phyloP scores from a whole-genome alignment of 768 basidiomycete species.

The Terana coerulea region DNA sequence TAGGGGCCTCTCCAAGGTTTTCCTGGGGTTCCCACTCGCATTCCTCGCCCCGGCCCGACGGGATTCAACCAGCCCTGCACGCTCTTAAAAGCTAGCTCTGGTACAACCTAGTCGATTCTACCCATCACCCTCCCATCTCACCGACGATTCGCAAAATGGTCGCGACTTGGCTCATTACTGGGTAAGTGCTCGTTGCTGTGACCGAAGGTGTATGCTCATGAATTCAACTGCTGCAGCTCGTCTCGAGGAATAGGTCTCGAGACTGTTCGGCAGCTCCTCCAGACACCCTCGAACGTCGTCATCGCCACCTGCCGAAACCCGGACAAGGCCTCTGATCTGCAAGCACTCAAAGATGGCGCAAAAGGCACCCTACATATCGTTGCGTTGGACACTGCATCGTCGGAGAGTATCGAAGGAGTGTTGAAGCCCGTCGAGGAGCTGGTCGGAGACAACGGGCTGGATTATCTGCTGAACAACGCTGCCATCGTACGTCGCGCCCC shows the following conservation, averaged over 20 bases:
- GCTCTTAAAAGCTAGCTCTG: no score
- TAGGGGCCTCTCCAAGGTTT: no score
- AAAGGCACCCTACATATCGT: slow-evolving; percentile 31
- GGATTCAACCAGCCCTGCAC: no score
- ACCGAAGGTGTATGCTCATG: background rate
- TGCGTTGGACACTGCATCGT: slow-evolving; percentile 28
- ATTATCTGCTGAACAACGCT: slow-evolving; percentile 39
- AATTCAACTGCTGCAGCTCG: slow-evolving; percentile 16
- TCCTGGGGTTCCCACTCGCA: no score
- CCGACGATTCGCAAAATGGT: no score
- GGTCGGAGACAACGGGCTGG: slow-evolving; percentile 28
- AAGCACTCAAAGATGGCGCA: slow-evolving; percentile 20
- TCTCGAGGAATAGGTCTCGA: slow-evolving; percentile 31
- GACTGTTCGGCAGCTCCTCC: slow-evolving; percentile 22
- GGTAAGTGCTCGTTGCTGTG: slow-evolving; percentile 11
- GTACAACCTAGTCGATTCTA: no score
- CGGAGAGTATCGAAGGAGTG: slow-evolving; percentile 25
- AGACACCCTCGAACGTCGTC: slow-evolving; percentile 21
- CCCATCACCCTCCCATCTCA: no score
- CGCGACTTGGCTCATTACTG: slow-evolving; percentile 24
- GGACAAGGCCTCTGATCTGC: slow-evolving; percentile 17
- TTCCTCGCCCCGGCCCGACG: no score
- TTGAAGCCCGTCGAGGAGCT: slow-evolving; percentile 21
- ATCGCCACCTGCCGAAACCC: slow-evolving; percentile 31
- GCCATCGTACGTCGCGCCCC: slow-evolving; percentile 29